Evolutionary conservation across 257 asterid genomes (phyloP).

Genomic region (Plantago major): DNA sequence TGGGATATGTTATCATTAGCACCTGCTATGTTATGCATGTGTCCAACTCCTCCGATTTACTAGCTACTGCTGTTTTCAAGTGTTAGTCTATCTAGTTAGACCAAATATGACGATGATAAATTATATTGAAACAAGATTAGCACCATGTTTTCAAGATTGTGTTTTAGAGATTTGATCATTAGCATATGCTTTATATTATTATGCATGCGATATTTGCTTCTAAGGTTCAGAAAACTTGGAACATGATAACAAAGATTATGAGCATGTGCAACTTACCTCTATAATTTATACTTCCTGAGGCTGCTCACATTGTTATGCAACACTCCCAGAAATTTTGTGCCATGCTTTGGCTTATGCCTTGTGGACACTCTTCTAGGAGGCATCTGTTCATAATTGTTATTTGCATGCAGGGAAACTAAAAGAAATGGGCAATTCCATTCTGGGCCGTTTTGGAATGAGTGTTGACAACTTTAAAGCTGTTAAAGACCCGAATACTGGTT

Average conservation of each 20-base stretch:
- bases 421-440: constrained; percentile 83
- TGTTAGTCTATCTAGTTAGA: background rate
- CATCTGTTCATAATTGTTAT: constrained; percentile 7
- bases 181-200: background rate
- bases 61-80: background rate
- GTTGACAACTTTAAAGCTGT: constrained; percentile 87
- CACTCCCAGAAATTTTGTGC: too few species aligned
- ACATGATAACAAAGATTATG: background rate
- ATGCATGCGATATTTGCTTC: background rate
- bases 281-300: background rate
- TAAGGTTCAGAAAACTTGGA: background rate
- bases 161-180: background rate
- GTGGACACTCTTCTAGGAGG: background rate
- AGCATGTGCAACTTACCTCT: background rate
- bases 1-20: too few species aligned
- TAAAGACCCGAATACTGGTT: constrained; percentile 86
- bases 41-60: too few species aligned
- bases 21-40: too few species aligned
- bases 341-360: too few species aligned
- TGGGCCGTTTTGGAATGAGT: constrained; percentile 96
- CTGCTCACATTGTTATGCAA: background rate
- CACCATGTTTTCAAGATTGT: background rate
- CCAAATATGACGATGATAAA: background rate
- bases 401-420: constrained; percentile 70
- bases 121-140: background rate